Evolutionary conservation across 2,329 filamentous ascomycete genomes (phyloP).

Genomic region (Aspergillus sp.): DNA sequence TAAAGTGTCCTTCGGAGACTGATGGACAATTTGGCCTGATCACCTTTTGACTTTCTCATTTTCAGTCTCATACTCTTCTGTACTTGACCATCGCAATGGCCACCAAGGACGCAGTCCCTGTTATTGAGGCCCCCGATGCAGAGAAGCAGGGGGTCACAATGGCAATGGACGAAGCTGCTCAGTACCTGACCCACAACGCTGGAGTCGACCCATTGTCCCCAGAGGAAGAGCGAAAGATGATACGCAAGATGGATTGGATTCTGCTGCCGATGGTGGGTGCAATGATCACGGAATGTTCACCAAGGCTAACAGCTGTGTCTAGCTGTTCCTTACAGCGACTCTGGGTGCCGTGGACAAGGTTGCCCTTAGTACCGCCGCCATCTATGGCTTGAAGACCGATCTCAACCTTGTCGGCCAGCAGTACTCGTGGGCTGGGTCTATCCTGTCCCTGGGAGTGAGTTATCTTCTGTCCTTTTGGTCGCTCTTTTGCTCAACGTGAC

Average conservation of each 20-base stretch:
- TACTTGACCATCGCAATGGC: neutral
- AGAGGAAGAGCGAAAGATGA: conserved; percentile 31
- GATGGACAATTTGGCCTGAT: neutral
- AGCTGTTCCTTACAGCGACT: conserved; percentile 34
- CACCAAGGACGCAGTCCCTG: too few relatives aligned
- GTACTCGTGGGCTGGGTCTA: conserved; percentile 54
- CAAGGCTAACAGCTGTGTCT: neutral
- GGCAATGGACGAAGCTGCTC: conserved; percentile 31
- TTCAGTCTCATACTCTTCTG: neutral
- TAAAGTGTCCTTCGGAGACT: neutral
- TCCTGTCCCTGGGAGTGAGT: conserved; percentile 26
- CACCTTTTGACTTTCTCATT: neutral
- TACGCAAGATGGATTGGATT: conserved; percentile 60
- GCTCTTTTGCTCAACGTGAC: conserved; percentile 18
- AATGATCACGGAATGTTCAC: neutral
- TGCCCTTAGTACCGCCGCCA: conserved; percentile 48
- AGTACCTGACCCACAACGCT: conserved; percentile 28
- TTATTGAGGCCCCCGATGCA: neutral
- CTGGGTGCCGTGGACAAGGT: conserved; percentile 37
- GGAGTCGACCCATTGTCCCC: conserved; percentile 28
- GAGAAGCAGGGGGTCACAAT: conserved; percentile 2
- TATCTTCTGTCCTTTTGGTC: neutral
- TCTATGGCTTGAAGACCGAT: conserved; percentile 56
- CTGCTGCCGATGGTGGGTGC: conserved; percentile 61
- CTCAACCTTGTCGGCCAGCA: conserved; percentile 51